These are phyloP conservation scores for Kalaharituber pfeilii DNA, from an alignment of 2,329 filamentous ascomycete species.

Conservation along the genomic window DNA sequence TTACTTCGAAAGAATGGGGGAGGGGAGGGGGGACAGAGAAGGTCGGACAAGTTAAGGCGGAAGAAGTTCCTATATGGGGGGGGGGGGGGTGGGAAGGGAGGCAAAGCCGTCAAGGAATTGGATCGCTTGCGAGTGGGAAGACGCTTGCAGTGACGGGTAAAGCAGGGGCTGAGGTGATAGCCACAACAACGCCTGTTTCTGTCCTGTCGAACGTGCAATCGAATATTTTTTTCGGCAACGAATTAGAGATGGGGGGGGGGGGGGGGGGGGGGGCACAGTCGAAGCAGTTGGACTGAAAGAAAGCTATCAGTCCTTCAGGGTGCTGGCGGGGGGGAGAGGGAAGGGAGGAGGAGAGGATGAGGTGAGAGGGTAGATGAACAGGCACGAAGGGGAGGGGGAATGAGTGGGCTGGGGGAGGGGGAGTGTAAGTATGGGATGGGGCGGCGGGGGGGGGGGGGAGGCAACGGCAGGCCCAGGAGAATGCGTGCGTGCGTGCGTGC, in stretches of 20 bases:
- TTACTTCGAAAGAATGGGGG: too few relatives aligned
- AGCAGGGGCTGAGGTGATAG: neutral
- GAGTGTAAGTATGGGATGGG: neutral
- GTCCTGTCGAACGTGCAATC: neutral
- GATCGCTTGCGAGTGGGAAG: neutral
- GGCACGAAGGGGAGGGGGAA: constrained; percentile 2
- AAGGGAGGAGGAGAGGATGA: neutral
- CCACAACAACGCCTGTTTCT: neutral
- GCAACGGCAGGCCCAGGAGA: neutral
- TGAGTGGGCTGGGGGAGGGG: constrained; percentile 1
- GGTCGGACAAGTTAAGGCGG: neutral
- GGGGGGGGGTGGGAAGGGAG: neutral
- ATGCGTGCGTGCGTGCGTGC: neutral
- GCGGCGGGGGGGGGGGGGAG: neutral
- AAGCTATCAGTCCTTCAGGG: neutral
- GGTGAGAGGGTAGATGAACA: constrained; percentile 2
- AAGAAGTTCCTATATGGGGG: neutral
- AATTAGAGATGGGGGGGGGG: neutral
- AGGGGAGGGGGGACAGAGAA: too few relatives aligned
- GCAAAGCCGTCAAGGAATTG: neutral
- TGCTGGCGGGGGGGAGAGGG: neutral
- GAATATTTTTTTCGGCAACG: neutral
- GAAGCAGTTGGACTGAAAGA: neutral
- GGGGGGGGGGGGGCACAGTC: neutral
- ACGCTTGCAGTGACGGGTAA: neutral